Evolutionary conservation across 805 yeast species (phyloP), one percentile per base, ranked within the genome.

Genomic region (Sugiyamaella mastotermitis): DNA sequence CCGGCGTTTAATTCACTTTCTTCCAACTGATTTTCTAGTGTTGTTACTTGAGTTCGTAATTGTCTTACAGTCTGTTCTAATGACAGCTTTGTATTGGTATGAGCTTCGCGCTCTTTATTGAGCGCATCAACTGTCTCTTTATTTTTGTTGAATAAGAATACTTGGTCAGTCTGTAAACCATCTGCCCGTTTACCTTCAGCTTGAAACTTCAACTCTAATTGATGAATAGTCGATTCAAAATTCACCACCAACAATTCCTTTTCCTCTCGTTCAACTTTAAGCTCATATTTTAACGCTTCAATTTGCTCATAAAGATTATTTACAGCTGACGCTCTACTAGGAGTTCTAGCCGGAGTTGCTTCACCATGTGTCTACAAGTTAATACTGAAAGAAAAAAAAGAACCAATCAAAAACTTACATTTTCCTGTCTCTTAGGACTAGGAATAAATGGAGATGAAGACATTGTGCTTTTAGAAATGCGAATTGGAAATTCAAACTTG

Each of bases 201-300:
- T 29, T 49, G 45, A 40, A 64, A 33, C 31, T 53, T 45, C 25
- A 50, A 42, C 40, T 56, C 51, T n/a, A 65, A 40, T 11, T 54
- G 52, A 7, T 60, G 55, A 2, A 55, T 30, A 3, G 47, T 43
- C 3, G 53, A 47, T 31, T 67, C 69, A 29, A 50, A 52, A 3
- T 55, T 51, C 1, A 68, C 32, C 19, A 53, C 53, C 11, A 54
- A 61, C 27, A 58, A 41, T 14, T 69, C 69, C 28, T 65, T 53
- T 31, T 69, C 68, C 39, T 61, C 61, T 37, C 62, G 61, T 23
- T 65, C 41, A 5, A 64, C 57, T 9, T 56, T 57, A 25, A 64
- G 49, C 41, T 64, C 64, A 51, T 57, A 72, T 32, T 59, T 60
- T 40, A 65, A 50, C 5, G 47, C 35, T 23, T 42, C 34, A 18